phyloP scores from a whole-genome alignment of 352 stramenopile genomes.

The Pythium oligandrum region DNA sequence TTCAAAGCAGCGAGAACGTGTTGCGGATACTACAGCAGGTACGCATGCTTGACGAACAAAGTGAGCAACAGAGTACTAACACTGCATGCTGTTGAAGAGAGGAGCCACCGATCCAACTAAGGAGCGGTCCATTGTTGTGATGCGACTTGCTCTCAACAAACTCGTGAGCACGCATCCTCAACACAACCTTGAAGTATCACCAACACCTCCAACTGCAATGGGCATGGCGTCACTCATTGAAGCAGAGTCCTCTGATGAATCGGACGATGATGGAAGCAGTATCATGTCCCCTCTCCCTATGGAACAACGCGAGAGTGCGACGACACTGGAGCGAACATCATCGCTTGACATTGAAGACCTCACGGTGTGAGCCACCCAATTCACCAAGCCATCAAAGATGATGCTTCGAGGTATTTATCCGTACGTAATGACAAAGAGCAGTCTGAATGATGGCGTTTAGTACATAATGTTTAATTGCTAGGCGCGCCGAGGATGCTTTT shows the following conservation, averaged over 20 bases:
- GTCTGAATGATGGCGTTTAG: no score
- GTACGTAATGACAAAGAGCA: no score
- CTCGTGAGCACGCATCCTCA: conserved; percentile 69
- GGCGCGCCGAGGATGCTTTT: no score
- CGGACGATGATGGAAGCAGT: conserved; percentile 9
- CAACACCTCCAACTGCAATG: conserved; percentile 12
- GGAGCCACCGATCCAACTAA: conserved; percentile 52
- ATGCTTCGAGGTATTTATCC: no score
- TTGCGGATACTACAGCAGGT: conserved; percentile 70
- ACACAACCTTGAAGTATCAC: conserved; percentile 67
- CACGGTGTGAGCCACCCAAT: conserved; percentile 25
- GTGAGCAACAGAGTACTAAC: no score
- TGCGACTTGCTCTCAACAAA: conserved; percentile 73
- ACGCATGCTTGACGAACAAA: neutral
- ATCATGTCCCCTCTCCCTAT: no score
- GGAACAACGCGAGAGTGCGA: conserved; percentile 12
- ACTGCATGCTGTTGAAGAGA: conserved; percentile 18
- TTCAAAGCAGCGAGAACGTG: conserved; percentile 81
- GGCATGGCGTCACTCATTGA: conserved; percentile 21
- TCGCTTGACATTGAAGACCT: conserved; percentile 48
- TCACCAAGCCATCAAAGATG: no score
- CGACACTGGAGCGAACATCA: conserved; percentile 31
- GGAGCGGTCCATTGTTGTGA: conserved; percentile 51
- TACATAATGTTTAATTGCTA: no score
- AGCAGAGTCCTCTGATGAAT: conserved; percentile 19